Conservation (phyloP, 2,329 filamentous ascomycete genomes). For the Aspergillus arachidicola region DNA sequence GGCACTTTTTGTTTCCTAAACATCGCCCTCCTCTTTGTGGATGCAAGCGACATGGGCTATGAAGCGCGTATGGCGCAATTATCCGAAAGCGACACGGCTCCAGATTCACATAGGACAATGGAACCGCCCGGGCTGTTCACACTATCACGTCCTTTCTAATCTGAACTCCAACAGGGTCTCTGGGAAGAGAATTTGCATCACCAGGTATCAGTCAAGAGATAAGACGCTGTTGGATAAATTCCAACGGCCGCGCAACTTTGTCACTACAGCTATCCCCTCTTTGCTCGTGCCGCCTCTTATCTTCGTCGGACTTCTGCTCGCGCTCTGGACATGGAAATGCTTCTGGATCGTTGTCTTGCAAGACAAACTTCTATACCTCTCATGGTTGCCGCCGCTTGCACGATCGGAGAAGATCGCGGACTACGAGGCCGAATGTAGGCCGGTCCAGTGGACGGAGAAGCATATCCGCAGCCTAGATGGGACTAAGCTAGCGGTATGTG, state of each 20-base stretch:
- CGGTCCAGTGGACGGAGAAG: slow-evolving; percentile 69
- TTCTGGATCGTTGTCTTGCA: slow-evolving; percentile 76
- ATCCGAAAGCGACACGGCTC: neutral
- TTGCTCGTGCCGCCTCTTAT: slow-evolving; percentile 66
- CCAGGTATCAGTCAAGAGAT: neutral
- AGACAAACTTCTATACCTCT: slow-evolving; percentile 82
- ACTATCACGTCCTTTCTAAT: neutral
- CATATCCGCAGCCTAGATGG: slow-evolving; percentile 36
- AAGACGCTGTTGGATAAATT: neutral
- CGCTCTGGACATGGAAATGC: slow-evolving; percentile 67
- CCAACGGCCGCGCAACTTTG: slow-evolving; percentile 17
- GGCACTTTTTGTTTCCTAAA: neutral
- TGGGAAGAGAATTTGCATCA: neutral
- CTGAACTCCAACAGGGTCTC: neutral
- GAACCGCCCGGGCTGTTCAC: neutral
- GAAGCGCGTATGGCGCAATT: neutral
- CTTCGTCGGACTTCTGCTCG: slow-evolving; percentile 66
- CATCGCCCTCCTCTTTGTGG: neutral
- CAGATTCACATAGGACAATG: neutral
- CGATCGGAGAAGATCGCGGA: slow-evolving; percentile 67
- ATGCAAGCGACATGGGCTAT: neutral
- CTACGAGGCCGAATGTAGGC: slow-evolving; percentile 61
- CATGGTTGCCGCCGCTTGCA: slow-evolving; percentile 71
- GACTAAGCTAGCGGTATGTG: slow-evolving; percentile 62
- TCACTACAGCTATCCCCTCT: slow-evolving; percentile 39